phyloP scores from a whole-genome alignment of 768 basidiomycete species.

The Podaxis sp. region DNA sequence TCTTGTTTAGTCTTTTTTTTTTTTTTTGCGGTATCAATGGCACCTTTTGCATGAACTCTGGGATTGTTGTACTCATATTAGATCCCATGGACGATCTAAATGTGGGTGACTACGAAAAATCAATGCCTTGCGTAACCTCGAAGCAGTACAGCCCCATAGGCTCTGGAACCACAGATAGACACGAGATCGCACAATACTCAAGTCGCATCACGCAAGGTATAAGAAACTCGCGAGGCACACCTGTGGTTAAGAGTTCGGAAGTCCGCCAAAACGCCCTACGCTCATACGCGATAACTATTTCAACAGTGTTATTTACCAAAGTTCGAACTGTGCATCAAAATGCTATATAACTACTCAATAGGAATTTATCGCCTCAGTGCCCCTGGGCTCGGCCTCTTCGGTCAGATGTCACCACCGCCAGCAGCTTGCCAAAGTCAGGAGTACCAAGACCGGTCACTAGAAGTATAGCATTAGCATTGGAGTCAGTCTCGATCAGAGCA shows the following conservation, averaged over 20 bases:
- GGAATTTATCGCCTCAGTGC: neutral
- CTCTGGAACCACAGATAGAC: no score
- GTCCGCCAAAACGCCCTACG: no score
- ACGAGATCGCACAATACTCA: no score
- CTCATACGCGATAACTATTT: no score
- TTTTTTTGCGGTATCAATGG: neutral
- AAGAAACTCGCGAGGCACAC: no score
- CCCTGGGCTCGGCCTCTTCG: neutral
- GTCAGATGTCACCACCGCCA: conserved; percentile 25
- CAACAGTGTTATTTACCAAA: neutral
- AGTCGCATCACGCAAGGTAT: no score
- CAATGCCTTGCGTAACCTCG: no score
- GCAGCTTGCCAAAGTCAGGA: conserved; percentile 47
- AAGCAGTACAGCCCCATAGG: no score
- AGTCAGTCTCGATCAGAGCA: neutral
- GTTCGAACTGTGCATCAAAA: neutral
- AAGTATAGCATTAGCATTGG: neutral
- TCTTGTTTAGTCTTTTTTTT: neutral
- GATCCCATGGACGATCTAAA: neutral
- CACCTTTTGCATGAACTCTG: neutral
- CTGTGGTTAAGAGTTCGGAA: no score
- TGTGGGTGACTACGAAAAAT: neutral
- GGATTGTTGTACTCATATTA: neutral
- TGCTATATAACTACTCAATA: neutral
- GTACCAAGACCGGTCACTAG: conserved; percentile 51